Evolutionary conservation across 1,284 basidiomycete species (phyloP).

Genomic region (Schizophyllum amplum): DNA sequence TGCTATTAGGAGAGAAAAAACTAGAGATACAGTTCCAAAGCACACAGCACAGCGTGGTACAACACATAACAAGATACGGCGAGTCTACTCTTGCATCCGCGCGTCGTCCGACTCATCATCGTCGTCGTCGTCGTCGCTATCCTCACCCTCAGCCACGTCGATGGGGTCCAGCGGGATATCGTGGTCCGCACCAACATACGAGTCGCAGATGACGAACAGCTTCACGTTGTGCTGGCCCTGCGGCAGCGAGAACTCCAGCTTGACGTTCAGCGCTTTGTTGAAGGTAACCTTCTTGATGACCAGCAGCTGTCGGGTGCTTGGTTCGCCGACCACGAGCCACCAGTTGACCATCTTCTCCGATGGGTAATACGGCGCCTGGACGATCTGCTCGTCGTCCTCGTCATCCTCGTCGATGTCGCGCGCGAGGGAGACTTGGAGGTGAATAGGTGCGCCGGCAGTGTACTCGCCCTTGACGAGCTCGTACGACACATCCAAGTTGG

Average conservation of each 20-base stretch:
- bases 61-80: background rate
- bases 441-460: slow-evolving; percentile 78
- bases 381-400: slow-evolving; percentile 66
- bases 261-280: slow-evolving; percentile 67
- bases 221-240: slow-evolving; percentile 81
- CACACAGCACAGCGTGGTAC: background rate
- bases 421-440: slow-evolving; percentile 72
- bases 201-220: slow-evolving; percentile 90
- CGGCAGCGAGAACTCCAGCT: slow-evolving; percentile 84
- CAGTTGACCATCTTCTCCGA: slow-evolving; percentile 88
- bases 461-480: slow-evolving; percentile 81
- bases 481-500: slow-evolving; percentile 82
- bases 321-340: slow-evolving; percentile 95
- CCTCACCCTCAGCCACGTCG: slow-evolving; percentile 84
- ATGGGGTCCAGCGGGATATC: slow-evolving; percentile 77
- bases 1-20: background rate
- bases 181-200: slow-evolving; percentile 86
- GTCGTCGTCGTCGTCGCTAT: slow-evolving; percentile 76
- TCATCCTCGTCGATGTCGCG: slow-evolving; percentile 85
- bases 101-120: slow-evolving; percentile 43
- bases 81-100: slow-evolving; percentile 34
- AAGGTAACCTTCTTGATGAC: slow-evolving; percentile 96
- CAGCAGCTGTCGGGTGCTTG: slow-evolving; percentile 64
- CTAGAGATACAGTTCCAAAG: background rate
- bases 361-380: slow-evolving; percentile 90